phyloP scores from a whole-genome alignment of 2,329 filamentous ascomycete genomes.

The Colletotrichum horii region DNA sequence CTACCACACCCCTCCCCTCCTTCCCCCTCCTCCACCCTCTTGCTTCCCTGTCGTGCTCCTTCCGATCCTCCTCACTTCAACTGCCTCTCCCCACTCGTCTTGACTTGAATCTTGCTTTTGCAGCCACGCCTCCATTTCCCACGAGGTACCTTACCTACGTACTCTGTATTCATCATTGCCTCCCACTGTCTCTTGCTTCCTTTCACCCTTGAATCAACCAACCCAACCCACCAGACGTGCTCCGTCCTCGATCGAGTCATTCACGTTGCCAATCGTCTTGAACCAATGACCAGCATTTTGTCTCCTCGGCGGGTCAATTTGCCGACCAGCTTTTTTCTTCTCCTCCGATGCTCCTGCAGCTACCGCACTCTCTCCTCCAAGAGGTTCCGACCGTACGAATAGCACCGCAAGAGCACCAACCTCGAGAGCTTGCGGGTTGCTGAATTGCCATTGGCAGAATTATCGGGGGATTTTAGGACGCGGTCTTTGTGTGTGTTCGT shows the following conservation, averaged over 20 bases:
- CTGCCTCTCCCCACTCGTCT: not conserved
- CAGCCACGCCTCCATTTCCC: not conserved
- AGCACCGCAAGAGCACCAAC: not conserved
- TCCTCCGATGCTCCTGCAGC: not conserved
- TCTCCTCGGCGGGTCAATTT: conserved; percentile 17
- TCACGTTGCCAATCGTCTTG: conserved; percentile 5
- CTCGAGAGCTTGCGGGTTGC: conserved; percentile 9
- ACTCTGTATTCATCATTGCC: not conserved
- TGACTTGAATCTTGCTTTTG: not conserved
- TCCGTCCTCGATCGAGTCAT: conserved; percentile 21
- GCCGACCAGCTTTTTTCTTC: conserved; percentile 1
- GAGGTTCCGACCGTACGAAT: not conserved
- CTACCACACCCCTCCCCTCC: not conserved
- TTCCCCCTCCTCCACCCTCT: not conserved
- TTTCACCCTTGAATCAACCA: conserved; percentile 14
- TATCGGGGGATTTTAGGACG: not conserved
- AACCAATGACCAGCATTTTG: conserved; percentile 1
- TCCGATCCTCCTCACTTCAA: not conserved
- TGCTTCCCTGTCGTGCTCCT: conserved; percentile 11
- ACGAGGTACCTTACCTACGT: not conserved
- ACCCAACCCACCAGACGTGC: conserved; percentile 7
- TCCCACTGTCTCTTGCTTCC: not conserved
- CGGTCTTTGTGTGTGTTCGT: not conserved
- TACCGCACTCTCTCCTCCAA: not conserved
- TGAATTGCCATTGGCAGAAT: conserved; percentile 1